Percentiles rank a stretch among this genome's conserved stretches.
These are phyloP conservation scores for Blastobotrys petasosporus DNA, from an alignment of 1,139 yeast species.

Conservation along the genomic window DNA sequence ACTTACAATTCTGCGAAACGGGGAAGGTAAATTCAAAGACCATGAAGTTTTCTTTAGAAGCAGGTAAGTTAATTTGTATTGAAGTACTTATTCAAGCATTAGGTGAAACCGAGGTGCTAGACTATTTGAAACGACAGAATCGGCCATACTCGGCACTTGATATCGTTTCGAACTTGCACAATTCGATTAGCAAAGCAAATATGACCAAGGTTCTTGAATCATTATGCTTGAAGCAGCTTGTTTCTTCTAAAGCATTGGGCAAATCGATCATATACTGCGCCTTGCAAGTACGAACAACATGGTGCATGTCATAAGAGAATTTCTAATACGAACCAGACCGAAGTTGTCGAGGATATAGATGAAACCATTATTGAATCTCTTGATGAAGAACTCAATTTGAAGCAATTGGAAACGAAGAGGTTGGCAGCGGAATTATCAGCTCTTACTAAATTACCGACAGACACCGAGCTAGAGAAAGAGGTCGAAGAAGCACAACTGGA, in stretches of 20 bases:
- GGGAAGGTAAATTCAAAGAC: no score
- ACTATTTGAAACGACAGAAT: slow-evolving; percentile 36
- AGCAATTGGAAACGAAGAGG: no score
- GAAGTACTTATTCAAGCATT: background rate
- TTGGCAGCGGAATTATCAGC: no score
- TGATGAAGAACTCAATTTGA: no score
- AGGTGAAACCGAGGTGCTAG: slow-evolving; percentile 18
- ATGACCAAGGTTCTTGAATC: slow-evolving; percentile 30
- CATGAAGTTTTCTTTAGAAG: background rate
- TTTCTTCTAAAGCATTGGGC: slow-evolving; percentile 34
- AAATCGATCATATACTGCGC: slow-evolving; percentile 35
- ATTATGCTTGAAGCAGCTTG: slow-evolving; percentile 26
- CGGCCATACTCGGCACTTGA: slow-evolving; percentile 39
- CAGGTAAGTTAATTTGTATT: background rate
- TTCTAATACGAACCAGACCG: no score
- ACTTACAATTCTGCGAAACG: no score
- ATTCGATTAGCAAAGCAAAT: slow-evolving; percentile 29
- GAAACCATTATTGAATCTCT: no score
- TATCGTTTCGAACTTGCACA: slow-evolving; percentile 36
- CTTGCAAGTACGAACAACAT: slow-evolving; percentile 19
- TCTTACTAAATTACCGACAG: no score
- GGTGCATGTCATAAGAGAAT: no score
- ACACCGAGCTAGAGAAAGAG: no score
- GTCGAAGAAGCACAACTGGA: no score
- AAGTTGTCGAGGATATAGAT: no score